phyloP scores from a whole-genome alignment of 345 rosid genomes.

The Gossypium rotundifolium region DNA sequence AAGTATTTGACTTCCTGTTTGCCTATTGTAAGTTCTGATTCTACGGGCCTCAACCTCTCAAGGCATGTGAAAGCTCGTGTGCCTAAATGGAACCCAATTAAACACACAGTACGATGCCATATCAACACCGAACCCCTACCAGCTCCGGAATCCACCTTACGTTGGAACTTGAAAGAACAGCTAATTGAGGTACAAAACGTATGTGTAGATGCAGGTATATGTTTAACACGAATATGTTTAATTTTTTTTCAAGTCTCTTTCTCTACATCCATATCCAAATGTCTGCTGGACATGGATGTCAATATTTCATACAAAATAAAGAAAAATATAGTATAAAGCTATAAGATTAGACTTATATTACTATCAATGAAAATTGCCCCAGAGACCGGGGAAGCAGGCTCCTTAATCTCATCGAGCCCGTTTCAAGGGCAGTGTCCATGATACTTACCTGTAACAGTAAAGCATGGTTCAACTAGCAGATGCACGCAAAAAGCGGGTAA shows the following conservation, averaged over 20 bases:
- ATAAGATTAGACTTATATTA: background rate
- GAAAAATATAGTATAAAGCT: background rate
- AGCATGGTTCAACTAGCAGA: background rate
- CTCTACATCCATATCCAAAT: background rate
- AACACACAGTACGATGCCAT: slow-evolving; percentile 1
- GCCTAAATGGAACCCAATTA: background rate
- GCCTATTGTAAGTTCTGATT: background rate
- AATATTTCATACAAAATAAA: background rate
- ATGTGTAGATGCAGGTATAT: background rate
- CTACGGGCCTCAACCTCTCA: background rate
- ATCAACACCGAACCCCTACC: background rate
- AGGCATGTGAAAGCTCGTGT: background rate
- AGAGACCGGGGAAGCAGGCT: background rate
- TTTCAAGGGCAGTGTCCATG: background rate
- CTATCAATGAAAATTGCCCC: background rate
- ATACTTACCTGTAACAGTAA: background rate
- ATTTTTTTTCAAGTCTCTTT: background rate
- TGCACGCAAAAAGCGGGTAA: background rate
- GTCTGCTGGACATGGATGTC: background rate
- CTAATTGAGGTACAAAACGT: background rate
- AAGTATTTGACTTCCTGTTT: background rate
- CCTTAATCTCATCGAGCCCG: background rate
- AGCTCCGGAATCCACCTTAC: background rate
- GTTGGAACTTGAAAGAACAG: background rate
- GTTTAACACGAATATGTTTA: background rate